Base-by-base conservation (phyloP, 345 rosid species). In the Lumnitzera racemosa region DNA sequence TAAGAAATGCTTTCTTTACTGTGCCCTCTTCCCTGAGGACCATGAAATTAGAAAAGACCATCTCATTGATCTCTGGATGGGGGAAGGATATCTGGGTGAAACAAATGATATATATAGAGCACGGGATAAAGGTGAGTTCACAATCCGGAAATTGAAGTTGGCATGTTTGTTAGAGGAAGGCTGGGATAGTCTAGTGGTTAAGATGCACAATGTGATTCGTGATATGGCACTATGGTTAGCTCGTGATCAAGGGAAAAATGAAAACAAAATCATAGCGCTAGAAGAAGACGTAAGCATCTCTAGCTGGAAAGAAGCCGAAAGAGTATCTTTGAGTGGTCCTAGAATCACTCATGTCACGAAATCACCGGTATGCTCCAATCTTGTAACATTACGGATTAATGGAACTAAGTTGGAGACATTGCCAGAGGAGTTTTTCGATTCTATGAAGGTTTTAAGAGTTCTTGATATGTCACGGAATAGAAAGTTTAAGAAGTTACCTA, bases 141-240 rank as follows among this genome's bases (percentile, higher is more conserved):
- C 80, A 11, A 58, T 81, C 11, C 65, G 70, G 9, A 61, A 10
- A 51, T 80, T 80, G 3, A 1, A 55, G 27, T 27, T 5, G 24
- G 70, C 71, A 0, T 59, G 72, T 58, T 60, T 77, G 13, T 49
- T 82, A 64, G 67, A 77, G 29, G 57, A 47, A 27, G 27, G 1
- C 17, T 1, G 41, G n/a, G 7, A 2, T 29, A 63, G 61, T 7
- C 11, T 5, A 4, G 2, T 2, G 72, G 1, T 79, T 2, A 74
- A 69, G 51, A 72, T 82, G 83, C 87, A 79, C 56, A 75, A 72
- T 49, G 57, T 82, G 49, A 55, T 82, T 11, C 78, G 81, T 0
- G 82, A 79, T n/a, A 65, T 73, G 75, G 71, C 72, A 11, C 49
- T 82, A 15, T 79, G 80, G 84, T 49, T 79, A 50, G 69, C 68